These are phyloP conservation scores for Calocybe indica DNA, from an alignment of 768 basidiomycete species.

Conservation along the genomic window DNA sequence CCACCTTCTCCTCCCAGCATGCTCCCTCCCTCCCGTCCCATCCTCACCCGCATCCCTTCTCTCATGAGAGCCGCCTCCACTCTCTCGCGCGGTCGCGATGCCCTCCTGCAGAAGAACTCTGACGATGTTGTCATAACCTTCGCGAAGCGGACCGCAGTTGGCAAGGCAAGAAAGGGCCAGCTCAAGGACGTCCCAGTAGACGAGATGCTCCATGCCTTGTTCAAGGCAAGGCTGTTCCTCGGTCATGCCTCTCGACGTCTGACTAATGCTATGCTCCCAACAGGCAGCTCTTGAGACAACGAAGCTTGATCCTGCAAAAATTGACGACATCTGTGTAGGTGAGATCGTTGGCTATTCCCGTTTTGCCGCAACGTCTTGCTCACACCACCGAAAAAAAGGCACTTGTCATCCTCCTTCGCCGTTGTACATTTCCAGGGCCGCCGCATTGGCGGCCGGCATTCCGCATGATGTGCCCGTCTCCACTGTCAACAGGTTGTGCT, in stretches of 20 bases:
- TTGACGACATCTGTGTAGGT: conserved; percentile 87
- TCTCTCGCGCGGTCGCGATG: conserved; percentile 39
- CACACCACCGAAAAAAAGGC: conserved; percentile 30
- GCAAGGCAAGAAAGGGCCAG: conserved; percentile 86
- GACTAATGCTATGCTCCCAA: background rate
- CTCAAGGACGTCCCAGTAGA: conserved; percentile 86
- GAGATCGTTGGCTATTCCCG: conserved; percentile 9
- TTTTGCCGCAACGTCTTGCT: too few relatives aligned
- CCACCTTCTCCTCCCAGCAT: background rate
- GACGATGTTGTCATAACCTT: conserved; percentile 90
- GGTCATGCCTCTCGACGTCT: background rate
- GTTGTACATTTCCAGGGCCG: conserved; percentile 77
- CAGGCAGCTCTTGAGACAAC: conserved; percentile 67
- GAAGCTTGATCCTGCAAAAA: conserved; percentile 59
- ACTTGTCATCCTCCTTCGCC: conserved; percentile 83
- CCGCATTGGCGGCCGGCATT: conserved; percentile 84
- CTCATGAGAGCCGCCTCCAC: conserved; percentile 34
- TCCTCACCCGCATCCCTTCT: conserved; percentile 12
- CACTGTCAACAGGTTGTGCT: conserved; percentile 89
- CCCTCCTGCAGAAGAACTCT: conserved; percentile 61
- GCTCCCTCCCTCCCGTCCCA: conserved; percentile 8
- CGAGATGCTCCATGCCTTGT: conserved; percentile 75
- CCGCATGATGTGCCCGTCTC: conserved; percentile 84
- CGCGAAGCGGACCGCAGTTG: conserved; percentile 86
- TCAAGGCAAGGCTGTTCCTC: conserved; percentile 48